A percentile compares a stretch with the other conserved stretches of the same genome.
phyloP scores from a whole-genome alignment of 2,329 filamentous ascomycete species.

The Trichothecium sympodiale region DNA sequence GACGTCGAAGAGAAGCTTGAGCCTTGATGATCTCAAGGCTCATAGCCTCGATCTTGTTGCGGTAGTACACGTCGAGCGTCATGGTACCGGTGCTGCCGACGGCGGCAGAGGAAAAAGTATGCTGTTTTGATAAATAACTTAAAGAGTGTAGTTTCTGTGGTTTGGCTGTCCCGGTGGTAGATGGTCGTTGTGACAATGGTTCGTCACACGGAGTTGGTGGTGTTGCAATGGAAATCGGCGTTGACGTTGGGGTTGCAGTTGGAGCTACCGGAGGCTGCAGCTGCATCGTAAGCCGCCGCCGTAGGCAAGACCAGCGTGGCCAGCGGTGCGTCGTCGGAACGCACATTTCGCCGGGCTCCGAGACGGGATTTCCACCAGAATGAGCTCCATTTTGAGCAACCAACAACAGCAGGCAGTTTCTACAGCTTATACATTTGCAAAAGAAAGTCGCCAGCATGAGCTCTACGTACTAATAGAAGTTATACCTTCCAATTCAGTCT shows the following conservation, averaged over 20 bases:
- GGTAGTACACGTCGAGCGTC: conserved; percentile 98
- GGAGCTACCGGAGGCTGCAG: conserved; percentile 6
- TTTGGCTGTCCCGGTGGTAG: neutral
- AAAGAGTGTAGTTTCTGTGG: conserved; percentile 3
- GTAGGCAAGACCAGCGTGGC: conserved; percentile 2
- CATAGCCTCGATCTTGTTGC: conserved; percentile 99
- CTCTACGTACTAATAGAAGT: no score
- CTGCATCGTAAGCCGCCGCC: conserved; percentile 3
- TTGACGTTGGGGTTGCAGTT: conserved; percentile 2
- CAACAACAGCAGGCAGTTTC: no score
- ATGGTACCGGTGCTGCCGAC: conserved; percentile 43
- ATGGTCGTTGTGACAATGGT: neutral
- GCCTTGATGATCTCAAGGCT: conserved; percentile 99
- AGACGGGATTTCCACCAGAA: no score
- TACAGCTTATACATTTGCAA: no score
- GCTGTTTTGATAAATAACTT: neutral
- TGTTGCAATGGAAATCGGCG: neutral
- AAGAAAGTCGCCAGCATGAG: no score
- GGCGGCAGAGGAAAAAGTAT: conserved; percentile 1
- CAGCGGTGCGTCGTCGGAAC: conserved; percentile 5
- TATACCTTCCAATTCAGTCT: no score
- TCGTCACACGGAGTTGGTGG: neutral
- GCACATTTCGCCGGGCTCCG: conserved; percentile 4
- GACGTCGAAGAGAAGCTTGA: conserved; percentile 83
- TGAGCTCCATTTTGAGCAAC: no score